Percentiles rank a stretch among this genome's conserved stretches.
Conservation (phyloP, 352 stramenopile genomes). For the Phytophthora pini region DNA sequence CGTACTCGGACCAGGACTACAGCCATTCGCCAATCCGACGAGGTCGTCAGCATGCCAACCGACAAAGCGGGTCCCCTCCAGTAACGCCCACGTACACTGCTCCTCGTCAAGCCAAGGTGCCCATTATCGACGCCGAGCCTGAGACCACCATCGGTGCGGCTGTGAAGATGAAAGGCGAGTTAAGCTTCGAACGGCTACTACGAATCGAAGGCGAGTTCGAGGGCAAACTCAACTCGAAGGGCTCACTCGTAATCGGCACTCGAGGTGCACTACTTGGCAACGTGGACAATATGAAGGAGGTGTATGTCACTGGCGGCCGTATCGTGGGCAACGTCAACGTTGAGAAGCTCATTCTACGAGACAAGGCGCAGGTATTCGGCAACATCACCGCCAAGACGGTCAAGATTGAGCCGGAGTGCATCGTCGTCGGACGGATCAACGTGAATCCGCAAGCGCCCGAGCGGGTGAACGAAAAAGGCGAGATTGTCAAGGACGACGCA, state of each 20-base stretch:
- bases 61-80: constrained; percentile 62
- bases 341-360: constrained; percentile 83
- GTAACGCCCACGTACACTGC: constrained; percentile 68
- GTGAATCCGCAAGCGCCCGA: constrained; percentile 88
- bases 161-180: constrained; percentile 91
- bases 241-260: constrained; percentile 86
- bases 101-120: constrained; percentile 53
- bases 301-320: constrained; percentile 86
- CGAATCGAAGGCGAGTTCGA: constrained; percentile 92
- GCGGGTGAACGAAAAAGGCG: constrained; percentile 84
- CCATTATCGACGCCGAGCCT: constrained; percentile 78
- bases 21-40: constrained; percentile 62
- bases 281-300: constrained; percentile 89
- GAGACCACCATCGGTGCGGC: constrained; percentile 85
- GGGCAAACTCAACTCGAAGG: constrained; percentile 88
- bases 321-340: constrained; percentile 89
- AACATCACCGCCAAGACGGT: constrained; percentile 91
- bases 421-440: constrained; percentile 86
- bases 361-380: constrained; percentile 89
- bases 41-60: constrained; percentile 62
- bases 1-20: constrained; percentile 73
- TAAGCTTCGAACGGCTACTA: constrained; percentile 90
- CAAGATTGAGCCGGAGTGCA: constrained; percentile 89
- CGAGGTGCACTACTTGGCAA: constrained; percentile 83
- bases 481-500: constrained; percentile 70